Evolutionary conservation across 768 basidiomycete species (phyloP), one percentile per base, ranked within the genome.

Genomic region (Termitomyces sp.): DNA sequence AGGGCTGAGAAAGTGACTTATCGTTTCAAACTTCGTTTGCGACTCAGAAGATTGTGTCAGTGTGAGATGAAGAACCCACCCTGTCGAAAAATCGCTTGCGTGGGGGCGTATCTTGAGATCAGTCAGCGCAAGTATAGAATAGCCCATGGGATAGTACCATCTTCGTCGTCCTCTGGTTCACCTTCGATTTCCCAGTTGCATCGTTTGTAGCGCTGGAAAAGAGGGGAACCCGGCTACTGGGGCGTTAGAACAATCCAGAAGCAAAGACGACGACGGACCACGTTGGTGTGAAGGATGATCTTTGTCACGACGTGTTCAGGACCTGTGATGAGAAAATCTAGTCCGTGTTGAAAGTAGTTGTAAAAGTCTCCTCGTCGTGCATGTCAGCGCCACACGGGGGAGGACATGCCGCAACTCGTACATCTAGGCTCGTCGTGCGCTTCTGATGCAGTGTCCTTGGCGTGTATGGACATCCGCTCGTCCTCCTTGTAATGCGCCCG

Each of bases 131-230:
- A 53, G 53, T 24, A 55, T 31, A 9, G 55, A 44, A n/a, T 51
- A 29, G 24, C 34, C 41, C 44, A 44, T 26, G 2, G 18, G 46
- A 44, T 63, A 67, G 61, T 60, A 88, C 90, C 87, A 67, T 92
- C 89, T 75, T 92, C 88, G 56, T 91, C 89, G 56, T 90, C 90
- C 70, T 92, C 90, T 26, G 88, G 88, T 51, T 72, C 74, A 4
- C 86, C 87, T 68, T 90, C 87, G 37, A 97, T 81, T 66, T 89
- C 85, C 94, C 94, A 97, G 42, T 86, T 89, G 70, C 94, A 96
- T 36, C 93, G 86, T 66, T 94, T 92, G 68, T 95, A 94, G 13
- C 87, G 79, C 67, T 97, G 94, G 66, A 97, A 97, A 24, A 93
- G 72, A 4, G 93, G 86, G 1, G 93, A 87, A 6, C 94, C 94